These are phyloP conservation scores for Globisporangium camurandrum DNA, from an alignment of 352 stramenopile genomes.

Conservation along the genomic window DNA sequence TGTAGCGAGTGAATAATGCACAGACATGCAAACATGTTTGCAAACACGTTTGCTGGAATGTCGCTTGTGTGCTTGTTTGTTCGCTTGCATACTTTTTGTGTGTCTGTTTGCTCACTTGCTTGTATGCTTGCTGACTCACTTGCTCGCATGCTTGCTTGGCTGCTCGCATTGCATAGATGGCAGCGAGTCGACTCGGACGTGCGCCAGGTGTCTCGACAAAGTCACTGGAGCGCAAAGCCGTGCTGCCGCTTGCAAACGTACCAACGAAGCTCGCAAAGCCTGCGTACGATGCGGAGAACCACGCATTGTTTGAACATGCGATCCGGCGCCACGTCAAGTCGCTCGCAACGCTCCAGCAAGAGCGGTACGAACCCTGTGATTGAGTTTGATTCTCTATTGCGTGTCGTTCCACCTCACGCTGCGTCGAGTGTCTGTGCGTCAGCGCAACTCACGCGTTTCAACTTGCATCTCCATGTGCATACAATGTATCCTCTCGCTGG, in stretches of 20 bases:
- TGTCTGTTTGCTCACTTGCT: too few species aligned
- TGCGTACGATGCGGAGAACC: conserved; percentile 40
- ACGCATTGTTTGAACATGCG: conserved; percentile 62
- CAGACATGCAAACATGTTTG: too few species aligned
- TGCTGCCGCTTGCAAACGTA: conserved; percentile 56
- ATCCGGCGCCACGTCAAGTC: conserved; percentile 57
- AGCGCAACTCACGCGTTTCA: not conserved
- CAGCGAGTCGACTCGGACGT: conserved; percentile 31
- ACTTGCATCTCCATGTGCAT: not conserved
- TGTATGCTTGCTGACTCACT: too few species aligned
- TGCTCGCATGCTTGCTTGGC: not conserved
- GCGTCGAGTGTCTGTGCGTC: not conserved
- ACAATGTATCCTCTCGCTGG: too few species aligned
- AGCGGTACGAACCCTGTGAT: conserved; percentile 29
- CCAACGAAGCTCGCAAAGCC: conserved; percentile 51
- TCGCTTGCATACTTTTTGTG: too few species aligned
- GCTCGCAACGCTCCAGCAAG: conserved; percentile 26
- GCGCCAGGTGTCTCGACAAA: conserved; percentile 44
- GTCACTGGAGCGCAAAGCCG: conserved; percentile 31
- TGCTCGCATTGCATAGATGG: conserved; percentile 20
- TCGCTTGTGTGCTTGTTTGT: not conserved
- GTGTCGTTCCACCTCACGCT: not conserved
- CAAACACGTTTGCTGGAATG: too few species aligned
- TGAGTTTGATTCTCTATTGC: not conserved
- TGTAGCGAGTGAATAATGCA: not conserved